These are phyloP conservation scores for Tardiomyces blankii DNA, from an alignment of 1,139 yeast species.

Conservation along the genomic window DNA sequence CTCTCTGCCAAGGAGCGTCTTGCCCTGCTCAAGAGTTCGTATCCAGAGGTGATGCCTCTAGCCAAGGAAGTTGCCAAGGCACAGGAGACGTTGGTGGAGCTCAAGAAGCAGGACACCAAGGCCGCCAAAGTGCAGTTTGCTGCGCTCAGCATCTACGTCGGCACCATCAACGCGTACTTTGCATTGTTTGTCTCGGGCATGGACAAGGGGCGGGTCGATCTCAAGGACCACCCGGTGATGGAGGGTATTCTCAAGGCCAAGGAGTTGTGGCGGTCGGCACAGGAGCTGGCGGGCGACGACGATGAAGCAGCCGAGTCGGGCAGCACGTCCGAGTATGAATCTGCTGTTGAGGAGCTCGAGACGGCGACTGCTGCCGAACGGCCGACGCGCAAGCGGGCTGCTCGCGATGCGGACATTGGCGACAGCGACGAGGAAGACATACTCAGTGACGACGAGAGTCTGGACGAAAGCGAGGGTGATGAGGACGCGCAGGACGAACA, in stretches of 20 bases:
- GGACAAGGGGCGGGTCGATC: slow-evolving; percentile 42
- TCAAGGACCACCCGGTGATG: slow-evolving; percentile 87
- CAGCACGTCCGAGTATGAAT: background rate
- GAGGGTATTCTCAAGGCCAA: slow-evolving; percentile 68
- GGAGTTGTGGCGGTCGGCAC: slow-evolving; percentile 64
- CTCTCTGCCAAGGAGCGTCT: slow-evolving; percentile 30
- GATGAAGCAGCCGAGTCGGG: background rate
- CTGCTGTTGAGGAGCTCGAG: background rate
- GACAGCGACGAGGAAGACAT: slow-evolving; percentile 13
- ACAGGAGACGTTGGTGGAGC: slow-evolving; percentile 36
- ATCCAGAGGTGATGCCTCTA: slow-evolving; percentile 81
- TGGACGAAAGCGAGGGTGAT: slow-evolving; percentile 8
- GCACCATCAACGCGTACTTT: slow-evolving; percentile 63
- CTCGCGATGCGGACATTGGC: slow-evolving; percentile 5
- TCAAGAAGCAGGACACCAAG: slow-evolving; percentile 15
- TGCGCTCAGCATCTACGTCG: slow-evolving; percentile 70
- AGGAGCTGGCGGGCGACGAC: slow-evolving; percentile 1
- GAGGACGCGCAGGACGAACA: slow-evolving; percentile 3
- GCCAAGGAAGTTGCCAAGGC: slow-evolving; percentile 45
- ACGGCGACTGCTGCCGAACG: background rate
- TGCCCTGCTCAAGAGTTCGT: slow-evolving; percentile 17
- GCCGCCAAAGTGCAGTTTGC: slow-evolving; percentile 40
- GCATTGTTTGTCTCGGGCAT: slow-evolving; percentile 54
- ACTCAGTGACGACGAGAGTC: slow-evolving; percentile 14
- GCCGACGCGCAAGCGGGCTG: slow-evolving; percentile 2